Percentiles rank a stretch among this genome's conserved stretches.
Evolutionary conservation across 2,329 filamentous ascomycete species (phyloP).

Genomic region (Aspergillus fischeri): DNA sequence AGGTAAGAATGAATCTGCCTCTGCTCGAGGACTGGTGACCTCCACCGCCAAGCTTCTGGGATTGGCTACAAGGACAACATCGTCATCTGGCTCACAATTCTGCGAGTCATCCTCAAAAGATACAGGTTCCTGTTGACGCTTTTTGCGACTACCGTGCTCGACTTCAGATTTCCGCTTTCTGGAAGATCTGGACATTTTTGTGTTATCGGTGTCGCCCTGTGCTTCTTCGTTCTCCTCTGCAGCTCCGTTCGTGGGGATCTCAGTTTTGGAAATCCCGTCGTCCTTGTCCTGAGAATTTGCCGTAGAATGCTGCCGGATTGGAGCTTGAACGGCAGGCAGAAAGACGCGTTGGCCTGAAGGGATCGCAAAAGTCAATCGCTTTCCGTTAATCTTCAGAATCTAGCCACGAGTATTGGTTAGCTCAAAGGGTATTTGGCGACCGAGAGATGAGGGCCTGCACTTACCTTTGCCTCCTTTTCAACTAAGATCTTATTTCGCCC

Average conservation of each 20-base stretch:
- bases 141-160: conserved; percentile 1
- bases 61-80: neutral
- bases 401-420: neutral
- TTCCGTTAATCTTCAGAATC: conserved; percentile 33
- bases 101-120: neutral
- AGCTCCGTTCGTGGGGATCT: neutral
- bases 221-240: neutral
- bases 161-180: conserved; percentile 15
- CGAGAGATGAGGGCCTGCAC: conserved; percentile 1
- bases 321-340: conserved; percentile 15
- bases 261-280: neutral
- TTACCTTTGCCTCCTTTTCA: conserved; percentile 43
- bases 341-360: conserved; percentile 37
- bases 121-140: neutral
- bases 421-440: neutral
- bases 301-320: neutral
- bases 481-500: conserved; percentile 26
- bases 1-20: neutral
- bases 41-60: neutral
- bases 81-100: neutral
- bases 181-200: neutral
- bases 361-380: conserved; percentile 34
- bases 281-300: neutral
- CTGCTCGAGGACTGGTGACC: neutral
- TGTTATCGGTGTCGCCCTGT: neutral